A percentile compares a stretch with the other conserved stretches of the same genome.
Evolutionary conservation across 805 yeast genomes (phyloP).

Genomic region (Wickerhamomyces sydowiorum): DNA sequence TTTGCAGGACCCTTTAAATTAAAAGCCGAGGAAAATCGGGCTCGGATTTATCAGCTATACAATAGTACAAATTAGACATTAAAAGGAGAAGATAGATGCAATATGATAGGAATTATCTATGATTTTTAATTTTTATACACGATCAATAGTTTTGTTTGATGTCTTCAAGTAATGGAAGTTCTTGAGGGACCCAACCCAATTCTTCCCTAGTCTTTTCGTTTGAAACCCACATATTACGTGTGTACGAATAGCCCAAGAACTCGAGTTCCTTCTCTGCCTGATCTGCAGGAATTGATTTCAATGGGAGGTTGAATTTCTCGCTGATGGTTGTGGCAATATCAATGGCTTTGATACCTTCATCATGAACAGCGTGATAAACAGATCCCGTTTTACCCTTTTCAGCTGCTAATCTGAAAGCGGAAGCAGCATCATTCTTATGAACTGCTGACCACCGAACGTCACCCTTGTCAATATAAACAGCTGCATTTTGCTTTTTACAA

Average conservation of each 20-base stretch:
- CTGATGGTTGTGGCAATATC: slow-evolving; percentile 25
- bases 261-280: slow-evolving; percentile 10
- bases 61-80: too few species aligned
- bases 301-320: slow-evolving; percentile 12
- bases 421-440: slow-evolving; percentile 29
- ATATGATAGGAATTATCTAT: too few species aligned
- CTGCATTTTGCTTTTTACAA: slow-evolving; percentile 27
- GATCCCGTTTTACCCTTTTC: slow-evolving; percentile 22
- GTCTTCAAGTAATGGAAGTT: slow-evolving; percentile 18
- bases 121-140: too few species aligned
- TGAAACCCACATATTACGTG: slow-evolving; percentile 11
- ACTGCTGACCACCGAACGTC: slow-evolving; percentile 28
- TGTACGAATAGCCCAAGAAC: slow-evolving; percentile 9
- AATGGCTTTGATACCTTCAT: slow-evolving; percentile 17
- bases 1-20: too few species aligned
- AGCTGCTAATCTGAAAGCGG: slow-evolving; percentile 22
- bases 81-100: too few species aligned
- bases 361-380: slow-evolving; percentile 24
- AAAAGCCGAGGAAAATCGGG: too few species aligned
- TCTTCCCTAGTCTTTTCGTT: slow-evolving; percentile 16
- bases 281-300: slow-evolving; percentile 11
- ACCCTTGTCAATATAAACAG: slow-evolving; percentile 32
- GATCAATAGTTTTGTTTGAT: slow-evolving; percentile 15
- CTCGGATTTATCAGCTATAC: too few species aligned
- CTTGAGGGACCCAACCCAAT: slow-evolving; percentile 25